Evolutionary conservation across 495 filamentous ascomycete species (phyloP), one percentile per base, ranked within the genome.

Genomic region (Penicillium malachiteum): DNA sequence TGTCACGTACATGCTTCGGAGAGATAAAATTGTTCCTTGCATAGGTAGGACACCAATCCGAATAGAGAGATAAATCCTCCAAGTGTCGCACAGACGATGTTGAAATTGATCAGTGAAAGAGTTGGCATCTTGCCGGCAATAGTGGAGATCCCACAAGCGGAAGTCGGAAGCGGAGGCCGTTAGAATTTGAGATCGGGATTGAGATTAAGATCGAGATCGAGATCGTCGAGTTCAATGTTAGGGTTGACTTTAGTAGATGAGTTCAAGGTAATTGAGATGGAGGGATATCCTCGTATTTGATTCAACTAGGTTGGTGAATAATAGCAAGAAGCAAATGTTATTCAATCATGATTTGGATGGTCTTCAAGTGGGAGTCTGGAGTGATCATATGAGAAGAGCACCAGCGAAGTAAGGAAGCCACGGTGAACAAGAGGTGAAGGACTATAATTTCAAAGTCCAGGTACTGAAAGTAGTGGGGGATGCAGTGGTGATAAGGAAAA

Each of bases 1-100:
- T 26, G 31, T 13, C n/a, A 81, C 88, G 54, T 76, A 92, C 90
- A 79, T 54, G 92, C 89, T 80, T 96, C 92, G 13, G 90, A 95
- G 6, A 97, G 81, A 65, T 96, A 96, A 68, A 92, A 92, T 59
- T 83, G 86, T 73, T 96, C 92, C 65, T 96, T 96, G 71, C 87
- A 80, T 10, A 96, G 80, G 70, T 92, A 96, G 3, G 90, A 94
- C 0, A 96, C 90, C 37, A 96, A 76, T 8, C 89, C 90, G 66
- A 95, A 97, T 17, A 95, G 62, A 2, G 88, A 90, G 41, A 97
- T 86, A 73, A 93, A 97, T 14, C 89, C 91, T 26, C 92, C 92
- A 11, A 96, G 72, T 9, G 87, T 84, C 53, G 89, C 86, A 64
- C 89, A 86, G 54, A 91, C 84, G 55, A 96, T 89, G 68, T 96